phyloP scores from a whole-genome alignment of 768 basidiomycete genomes.

The Mycena chlorophos region DNA sequence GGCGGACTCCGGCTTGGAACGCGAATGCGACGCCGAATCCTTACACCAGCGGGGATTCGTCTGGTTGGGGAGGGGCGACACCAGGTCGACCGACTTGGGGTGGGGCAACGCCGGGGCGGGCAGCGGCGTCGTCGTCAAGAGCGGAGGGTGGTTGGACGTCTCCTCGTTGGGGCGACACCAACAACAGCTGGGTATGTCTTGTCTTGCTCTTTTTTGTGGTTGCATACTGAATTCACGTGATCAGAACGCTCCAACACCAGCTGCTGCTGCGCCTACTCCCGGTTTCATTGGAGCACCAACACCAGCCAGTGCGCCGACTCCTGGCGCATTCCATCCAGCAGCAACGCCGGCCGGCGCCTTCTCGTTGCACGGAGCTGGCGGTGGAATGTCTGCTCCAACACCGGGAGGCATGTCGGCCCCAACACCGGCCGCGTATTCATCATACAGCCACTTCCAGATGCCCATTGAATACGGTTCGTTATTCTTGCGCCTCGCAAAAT shows the following conservation, averaged over 20 bases:
- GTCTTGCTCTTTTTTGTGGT: not conserved
- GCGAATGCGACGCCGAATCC: slow-evolving; percentile 24
- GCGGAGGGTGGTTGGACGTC: slow-evolving; percentile 18
- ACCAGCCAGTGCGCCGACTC: slow-evolving; percentile 29
- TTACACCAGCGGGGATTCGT: slow-evolving; percentile 13
- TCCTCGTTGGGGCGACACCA: slow-evolving; percentile 17
- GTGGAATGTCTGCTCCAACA: slow-evolving; percentile 34
- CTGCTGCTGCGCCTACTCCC: slow-evolving; percentile 44
- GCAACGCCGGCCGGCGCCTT: slow-evolving; percentile 21
- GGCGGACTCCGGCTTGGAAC: slow-evolving; percentile 46
- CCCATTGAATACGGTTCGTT: slow-evolving; percentile 18
- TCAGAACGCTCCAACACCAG: slow-evolving; percentile 56
- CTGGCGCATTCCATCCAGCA: slow-evolving; percentile 4
- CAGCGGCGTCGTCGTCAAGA: not conserved
- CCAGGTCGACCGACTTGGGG: slow-evolving; percentile 19
- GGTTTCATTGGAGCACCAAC: slow-evolving; percentile 36
- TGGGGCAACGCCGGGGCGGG: slow-evolving; percentile 8
- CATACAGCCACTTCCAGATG: slow-evolving; percentile 18
- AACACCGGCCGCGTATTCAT: slow-evolving; percentile 35
- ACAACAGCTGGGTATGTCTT: slow-evolving; percentile 31
- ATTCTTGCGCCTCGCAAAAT: not conserved
- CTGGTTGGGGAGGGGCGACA: slow-evolving; percentile 29
- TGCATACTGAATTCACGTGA: slow-evolving; percentile 1
- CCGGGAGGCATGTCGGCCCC: slow-evolving; percentile 42
- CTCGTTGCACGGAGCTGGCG: slow-evolving; percentile 23